These are phyloP conservation scores for Aspergillus tamarii DNA, from an alignment of 2,329 filamentous ascomycete genomes.

Conservation along the genomic window DNA sequence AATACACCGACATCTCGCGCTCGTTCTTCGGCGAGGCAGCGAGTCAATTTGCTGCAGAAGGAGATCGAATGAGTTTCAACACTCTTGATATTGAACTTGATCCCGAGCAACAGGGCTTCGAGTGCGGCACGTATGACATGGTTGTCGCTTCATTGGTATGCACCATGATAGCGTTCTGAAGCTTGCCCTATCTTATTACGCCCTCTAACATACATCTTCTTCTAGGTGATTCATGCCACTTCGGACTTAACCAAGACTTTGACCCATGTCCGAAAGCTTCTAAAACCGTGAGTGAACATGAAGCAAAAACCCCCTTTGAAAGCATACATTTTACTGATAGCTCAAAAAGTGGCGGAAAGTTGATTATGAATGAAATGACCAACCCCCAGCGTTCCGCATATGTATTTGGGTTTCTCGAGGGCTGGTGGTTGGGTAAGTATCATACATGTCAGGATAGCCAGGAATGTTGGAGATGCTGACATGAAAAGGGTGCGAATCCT, in stretches of 20 bases:
- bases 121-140: slow-evolving; percentile 22
- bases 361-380: slow-evolving; percentile 17
- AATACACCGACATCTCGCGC: slow-evolving; percentile 21
- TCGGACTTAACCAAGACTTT: slow-evolving; percentile 10
- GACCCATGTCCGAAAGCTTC: slow-evolving; percentile 14
- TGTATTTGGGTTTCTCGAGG: slow-evolving; percentile 20
- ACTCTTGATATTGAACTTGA: slow-evolving; percentile 21
- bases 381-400: slow-evolving; percentile 9
- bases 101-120: slow-evolving; percentile 21
- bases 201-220: not conserved
- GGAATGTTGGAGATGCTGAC: not conserved
- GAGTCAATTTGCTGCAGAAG: slow-evolving; percentile 12
- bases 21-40: slow-evolving; percentile 18
- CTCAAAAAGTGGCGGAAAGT: slow-evolving; percentile 13
- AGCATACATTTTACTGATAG: not conserved
- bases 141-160: slow-evolving; percentile 21
- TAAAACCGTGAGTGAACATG: slow-evolving; percentile 15
- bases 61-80: slow-evolving; percentile 17
- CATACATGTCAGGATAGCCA: not conserved
- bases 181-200: not conserved
- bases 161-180: no score
- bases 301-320: not conserved
- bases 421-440: slow-evolving; percentile 19
- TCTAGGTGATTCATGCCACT: slow-evolving; percentile 19
- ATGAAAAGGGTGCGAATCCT: slow-evolving; percentile 9